phyloP scores from a whole-genome alignment of 129 eudicot species.

The Escallonia herrerae region DNA sequence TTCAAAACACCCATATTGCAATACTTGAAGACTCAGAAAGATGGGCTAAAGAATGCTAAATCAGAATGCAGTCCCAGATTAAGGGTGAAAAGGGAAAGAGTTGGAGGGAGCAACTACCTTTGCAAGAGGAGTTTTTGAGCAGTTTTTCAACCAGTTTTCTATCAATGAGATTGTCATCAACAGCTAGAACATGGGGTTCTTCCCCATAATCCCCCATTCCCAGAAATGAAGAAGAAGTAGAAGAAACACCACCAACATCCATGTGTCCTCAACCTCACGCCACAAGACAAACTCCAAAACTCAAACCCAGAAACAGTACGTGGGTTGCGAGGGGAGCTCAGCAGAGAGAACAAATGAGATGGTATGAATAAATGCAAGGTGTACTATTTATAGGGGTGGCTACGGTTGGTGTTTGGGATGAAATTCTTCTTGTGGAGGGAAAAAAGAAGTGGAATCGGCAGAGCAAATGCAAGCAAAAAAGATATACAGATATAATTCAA shows the following conservation, averaged over 20 bases:
- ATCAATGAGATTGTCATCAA: conserved; percentile 76
- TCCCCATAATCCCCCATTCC: conserved; percentile 22
- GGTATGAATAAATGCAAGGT: neutral
- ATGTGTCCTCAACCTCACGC: conserved; percentile 3
- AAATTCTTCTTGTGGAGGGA: neutral
- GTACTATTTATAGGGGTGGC: neutral
- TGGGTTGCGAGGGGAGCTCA: too few species aligned
- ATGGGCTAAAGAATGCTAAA: too few species aligned
- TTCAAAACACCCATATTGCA: too few species aligned
- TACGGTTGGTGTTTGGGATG: neutral
- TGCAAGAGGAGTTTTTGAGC: conserved; percentile 65
- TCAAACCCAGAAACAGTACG: neutral
- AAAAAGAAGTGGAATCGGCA: conserved; percentile 3
- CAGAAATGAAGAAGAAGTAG: conserved; percentile 9
- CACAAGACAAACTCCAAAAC: neutral
- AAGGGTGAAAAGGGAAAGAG: too few species aligned
- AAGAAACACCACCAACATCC: conserved; percentile 16
- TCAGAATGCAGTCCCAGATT: too few species aligned
- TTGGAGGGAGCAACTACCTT: conserved; percentile 32
- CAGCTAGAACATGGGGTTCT: conserved; percentile 70
- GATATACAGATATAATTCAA: conserved; percentile 11
- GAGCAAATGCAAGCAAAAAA: too few species aligned
- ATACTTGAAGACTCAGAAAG: too few species aligned
- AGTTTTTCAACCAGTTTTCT: conserved; percentile 67
- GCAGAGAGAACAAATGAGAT: neutral